Percentiles rank a stretch among this genome's conserved stretches.
Conservation (phyloP, 2,329 filamentous ascomycete species). For the Laburnicola sp. region DNA sequence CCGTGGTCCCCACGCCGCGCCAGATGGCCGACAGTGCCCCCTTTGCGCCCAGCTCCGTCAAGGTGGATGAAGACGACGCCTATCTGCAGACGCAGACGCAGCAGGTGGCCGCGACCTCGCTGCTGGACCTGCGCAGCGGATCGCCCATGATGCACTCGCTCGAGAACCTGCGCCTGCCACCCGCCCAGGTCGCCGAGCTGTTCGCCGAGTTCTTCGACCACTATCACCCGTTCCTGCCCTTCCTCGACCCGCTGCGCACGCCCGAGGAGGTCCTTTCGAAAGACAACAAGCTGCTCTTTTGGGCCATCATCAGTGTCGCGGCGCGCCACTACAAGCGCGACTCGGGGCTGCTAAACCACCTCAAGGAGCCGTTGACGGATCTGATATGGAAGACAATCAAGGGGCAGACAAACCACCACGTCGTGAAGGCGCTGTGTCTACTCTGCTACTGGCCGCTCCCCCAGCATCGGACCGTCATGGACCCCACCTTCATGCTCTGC, state of each 20-base stretch:
- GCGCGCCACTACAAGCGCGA: constrained; percentile 70
- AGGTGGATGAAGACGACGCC: constrained; percentile 39
- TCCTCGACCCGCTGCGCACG: constrained; percentile 67
- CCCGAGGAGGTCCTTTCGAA: constrained; percentile 74
- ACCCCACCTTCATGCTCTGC: constrained; percentile 79
- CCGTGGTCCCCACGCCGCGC: constrained; percentile 32
- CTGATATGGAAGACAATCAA: constrained; percentile 78
- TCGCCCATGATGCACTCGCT: constrained; percentile 62
- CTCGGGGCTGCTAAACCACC: constrained; percentile 65
- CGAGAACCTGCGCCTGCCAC: constrained; percentile 51
- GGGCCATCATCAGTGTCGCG: constrained; percentile 77
- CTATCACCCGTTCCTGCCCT: constrained; percentile 78
- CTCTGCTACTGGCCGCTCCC: constrained; percentile 82
- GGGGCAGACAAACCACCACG: constrained; percentile 76
- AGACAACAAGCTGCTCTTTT: constrained; percentile 81
- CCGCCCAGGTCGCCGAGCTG: constrained; percentile 55
- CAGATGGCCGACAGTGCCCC: constrained; percentile 25
- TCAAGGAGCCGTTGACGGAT: constrained; percentile 67
- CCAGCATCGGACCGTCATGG: constrained; percentile 76
- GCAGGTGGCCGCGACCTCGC: constrained; percentile 44
- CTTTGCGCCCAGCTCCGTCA: constrained; percentile 25
- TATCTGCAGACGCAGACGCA: constrained; percentile 43
- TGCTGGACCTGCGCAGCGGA: constrained; percentile 50
- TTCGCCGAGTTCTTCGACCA: constrained; percentile 75
- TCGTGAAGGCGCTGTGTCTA: constrained; percentile 79